Evolutionary conservation across 2,329 filamentous ascomycete genomes (phyloP).

Genomic region (Trichophyton schoenleinii): DNA sequence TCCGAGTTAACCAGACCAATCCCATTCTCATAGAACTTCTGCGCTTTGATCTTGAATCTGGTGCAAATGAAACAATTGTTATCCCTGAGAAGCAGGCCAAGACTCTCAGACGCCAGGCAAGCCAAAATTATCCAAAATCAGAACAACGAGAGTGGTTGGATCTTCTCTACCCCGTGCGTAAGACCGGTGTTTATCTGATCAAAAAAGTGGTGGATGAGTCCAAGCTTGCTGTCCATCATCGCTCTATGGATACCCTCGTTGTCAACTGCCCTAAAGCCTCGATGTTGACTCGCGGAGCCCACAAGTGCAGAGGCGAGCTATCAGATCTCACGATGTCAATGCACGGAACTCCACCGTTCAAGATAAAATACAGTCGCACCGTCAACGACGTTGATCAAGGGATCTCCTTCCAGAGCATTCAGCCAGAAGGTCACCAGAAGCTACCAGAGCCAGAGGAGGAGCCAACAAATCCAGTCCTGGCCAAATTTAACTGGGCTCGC

Average conservation of each 20-base stretch:
- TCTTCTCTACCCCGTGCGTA: constrained; percentile 64
- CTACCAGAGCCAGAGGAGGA: constrained; percentile 60
- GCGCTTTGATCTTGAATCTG: constrained; percentile 71
- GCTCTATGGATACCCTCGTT: constrained; percentile 65
- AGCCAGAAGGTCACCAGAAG: constrained; percentile 66
- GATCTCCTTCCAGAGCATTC: constrained; percentile 84
- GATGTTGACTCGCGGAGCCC: constrained; percentile 50
- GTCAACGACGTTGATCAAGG: constrained; percentile 74
- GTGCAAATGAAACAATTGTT: constrained; percentile 65
- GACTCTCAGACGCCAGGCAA: constrained; percentile 57
- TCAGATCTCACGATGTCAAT: constrained; percentile 77
- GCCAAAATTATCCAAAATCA: constrained; percentile 42
- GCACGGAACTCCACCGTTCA: constrained; percentile 76
- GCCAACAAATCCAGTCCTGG: constrained; percentile 40
- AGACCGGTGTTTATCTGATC: constrained; percentile 76
- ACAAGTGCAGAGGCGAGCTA: constrained; percentile 74
- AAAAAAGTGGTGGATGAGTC: constrained; percentile 82
- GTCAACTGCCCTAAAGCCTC: constrained; percentile 72
- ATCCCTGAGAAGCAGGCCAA: constrained; percentile 63
- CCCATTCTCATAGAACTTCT: constrained; percentile 82
- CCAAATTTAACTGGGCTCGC: constrained; percentile 61
- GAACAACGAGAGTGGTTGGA: constrained; percentile 47
- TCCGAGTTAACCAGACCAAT: constrained; percentile 85
- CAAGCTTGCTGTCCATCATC: constrained; percentile 77
- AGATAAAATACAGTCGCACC: constrained; percentile 80